Base-by-base conservation (phyloP, 768 basidiomycete genomes). In the Boletus rex-veris region DNA sequence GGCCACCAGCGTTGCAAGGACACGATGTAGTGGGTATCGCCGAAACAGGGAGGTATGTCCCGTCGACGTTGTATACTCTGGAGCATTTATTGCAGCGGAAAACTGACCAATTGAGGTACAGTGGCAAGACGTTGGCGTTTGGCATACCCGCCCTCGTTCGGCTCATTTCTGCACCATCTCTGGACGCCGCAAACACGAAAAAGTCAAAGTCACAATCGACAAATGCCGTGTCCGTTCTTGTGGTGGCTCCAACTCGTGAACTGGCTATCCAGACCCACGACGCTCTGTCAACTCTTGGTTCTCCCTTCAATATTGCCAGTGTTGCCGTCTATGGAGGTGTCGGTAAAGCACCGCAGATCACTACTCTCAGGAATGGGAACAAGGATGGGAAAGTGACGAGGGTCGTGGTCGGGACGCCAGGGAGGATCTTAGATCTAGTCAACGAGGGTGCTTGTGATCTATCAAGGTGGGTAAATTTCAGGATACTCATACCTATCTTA, bases 321-420 rank as follows among this genome's bases (percentile, higher is more conserved):
- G 89, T 96, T 16, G 95, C 93, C 37, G 77, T 98, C 18, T 98
- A 90, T 65, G 97, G 97, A 30, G 97, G 97, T n/a, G 92, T 97
- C 18, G 83, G 89, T 36, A 98, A 98, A 72, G 83, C 84, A 31
- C 79, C 83, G 9, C 97, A 98, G 70, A 77, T 87, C 45, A 79
- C 80, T 48, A 80, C 84, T 64, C 74, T 97, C 39, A 78, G 77
- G 70, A 80, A 81, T 57, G 70, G 71, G 57, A 69, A 76, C 54
- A 75, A 81, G 70, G 72, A 72, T 49, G 74, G 78, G 61, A 78
- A 77, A 58, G 67, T 70, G 7, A 86, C 86, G 10, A 79, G 85
- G 45, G 87, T 98, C 52, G 85, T 98, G 30, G 94, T 98, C 5
- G 97, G 96, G 7, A 99, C 97, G 0, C 97, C 97, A 1, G 97